Percentiles rank a stretch among this genome's conserved stretches.
Conservation (phyloP, 768 basidiomycete genomes). For the Kockovaella imperatae region DNA sequence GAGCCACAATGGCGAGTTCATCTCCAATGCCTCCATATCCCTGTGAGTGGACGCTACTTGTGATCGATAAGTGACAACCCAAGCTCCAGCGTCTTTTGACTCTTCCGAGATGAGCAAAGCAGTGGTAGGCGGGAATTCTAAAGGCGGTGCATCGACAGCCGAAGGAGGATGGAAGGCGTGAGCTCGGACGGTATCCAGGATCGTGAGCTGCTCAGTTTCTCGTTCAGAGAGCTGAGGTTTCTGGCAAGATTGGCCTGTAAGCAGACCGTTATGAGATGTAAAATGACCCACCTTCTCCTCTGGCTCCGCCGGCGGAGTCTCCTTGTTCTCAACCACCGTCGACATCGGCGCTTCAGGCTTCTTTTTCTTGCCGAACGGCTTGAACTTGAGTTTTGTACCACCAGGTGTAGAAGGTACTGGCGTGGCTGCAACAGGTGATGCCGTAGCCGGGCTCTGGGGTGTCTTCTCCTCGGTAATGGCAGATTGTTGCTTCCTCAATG, state of each 20-base stretch:
- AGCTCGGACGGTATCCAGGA: conserved; percentile 45
- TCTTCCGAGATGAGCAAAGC: conserved; percentile 76
- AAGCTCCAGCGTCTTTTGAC: conserved; percentile 52
- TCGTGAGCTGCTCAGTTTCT: conserved; percentile 40
- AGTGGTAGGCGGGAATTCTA: conserved; percentile 56
- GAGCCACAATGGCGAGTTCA: conserved; percentile 77
- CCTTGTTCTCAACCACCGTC: conserved; percentile 19
- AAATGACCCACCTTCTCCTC: conserved; percentile 24
- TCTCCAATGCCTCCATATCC: conserved; percentile 58
- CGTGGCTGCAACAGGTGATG: too few species aligned
- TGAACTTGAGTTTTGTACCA: conserved; percentile 58
- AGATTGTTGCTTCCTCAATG: conserved; percentile 14
- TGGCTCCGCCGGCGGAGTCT: conserved; percentile 6
- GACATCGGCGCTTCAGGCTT: conserved; percentile 24
- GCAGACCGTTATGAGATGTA: background rate
- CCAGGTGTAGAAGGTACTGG: conserved; percentile 47
- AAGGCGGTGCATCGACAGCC: conserved; percentile 62
- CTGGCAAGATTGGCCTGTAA: background rate
- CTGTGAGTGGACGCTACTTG: conserved; percentile 55
- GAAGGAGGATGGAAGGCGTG: conserved; percentile 55
- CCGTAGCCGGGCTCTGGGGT: conserved; percentile 23
- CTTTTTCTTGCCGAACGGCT: conserved; percentile 51
- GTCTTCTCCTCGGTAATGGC: conserved; percentile 4
- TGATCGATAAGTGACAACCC: conserved; percentile 69
- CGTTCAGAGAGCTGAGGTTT: conserved; percentile 27